Conservation (phyloP, 257 asterid species). For the Scutellaria galericulata region DNA sequence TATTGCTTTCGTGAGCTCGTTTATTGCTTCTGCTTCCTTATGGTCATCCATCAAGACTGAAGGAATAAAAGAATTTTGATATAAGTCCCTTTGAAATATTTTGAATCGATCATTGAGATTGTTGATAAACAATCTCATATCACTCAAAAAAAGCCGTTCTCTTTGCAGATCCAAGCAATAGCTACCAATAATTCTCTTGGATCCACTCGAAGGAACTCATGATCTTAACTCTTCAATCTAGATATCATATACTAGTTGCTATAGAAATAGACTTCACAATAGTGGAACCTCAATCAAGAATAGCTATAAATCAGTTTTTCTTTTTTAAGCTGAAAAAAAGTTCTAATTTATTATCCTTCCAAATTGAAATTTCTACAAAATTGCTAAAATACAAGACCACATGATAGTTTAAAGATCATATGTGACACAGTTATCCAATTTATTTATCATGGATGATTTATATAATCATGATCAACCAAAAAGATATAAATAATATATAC, state of each 20-base stretch:
- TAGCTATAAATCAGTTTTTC: not conserved
- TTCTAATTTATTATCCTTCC: not conserved
- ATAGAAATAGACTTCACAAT: not conserved
- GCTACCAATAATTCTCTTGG: not conserved
- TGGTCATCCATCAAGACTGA: slow-evolving; percentile 93
- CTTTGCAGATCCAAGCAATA: not conserved
- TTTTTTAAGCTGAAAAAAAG: not conserved
- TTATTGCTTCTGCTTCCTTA: slow-evolving; percentile 80
- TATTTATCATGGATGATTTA: not conserved
- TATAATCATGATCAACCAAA: slow-evolving; percentile 14
- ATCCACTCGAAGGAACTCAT: not conserved
- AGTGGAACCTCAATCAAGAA: slow-evolving; percentile 4
- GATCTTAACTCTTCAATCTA: not conserved
- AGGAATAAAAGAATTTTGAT: slow-evolving; percentile 3
- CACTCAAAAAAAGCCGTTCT: not conserved
- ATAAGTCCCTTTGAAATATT: not conserved
- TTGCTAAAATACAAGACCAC: not conserved
- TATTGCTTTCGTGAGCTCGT: slow-evolving; percentile 81
- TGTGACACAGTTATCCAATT: not conserved
- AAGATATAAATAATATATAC: not conserved
- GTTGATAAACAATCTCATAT: not conserved
- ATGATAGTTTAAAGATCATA: not conserved
- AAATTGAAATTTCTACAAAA: slow-evolving; percentile 1
- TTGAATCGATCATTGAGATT: not conserved
- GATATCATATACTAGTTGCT: not conserved